phyloP scores from a whole-genome alignment of 345 rosid genomes.

The Dimocarpus longan region DNA sequence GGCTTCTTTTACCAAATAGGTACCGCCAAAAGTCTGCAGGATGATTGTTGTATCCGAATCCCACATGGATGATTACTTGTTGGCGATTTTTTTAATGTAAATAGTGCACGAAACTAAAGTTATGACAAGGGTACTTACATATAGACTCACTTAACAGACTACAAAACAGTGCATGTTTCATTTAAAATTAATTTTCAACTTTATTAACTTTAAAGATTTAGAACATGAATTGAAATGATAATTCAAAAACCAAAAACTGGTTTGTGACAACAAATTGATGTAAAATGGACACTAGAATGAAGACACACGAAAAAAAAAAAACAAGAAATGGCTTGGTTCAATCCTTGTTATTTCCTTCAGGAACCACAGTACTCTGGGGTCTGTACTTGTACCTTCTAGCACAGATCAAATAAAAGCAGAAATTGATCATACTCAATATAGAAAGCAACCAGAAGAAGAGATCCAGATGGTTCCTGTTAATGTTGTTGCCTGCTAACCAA shows the following conservation, averaged over 20 bases:
- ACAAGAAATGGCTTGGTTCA: background rate
- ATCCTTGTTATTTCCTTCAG: background rate
- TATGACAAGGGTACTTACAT: too few relatives aligned
- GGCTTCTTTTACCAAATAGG: too few relatives aligned
- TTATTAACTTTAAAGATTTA: background rate
- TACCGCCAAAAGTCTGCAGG: too few relatives aligned
- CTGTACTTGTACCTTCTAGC: constrained; percentile 49
- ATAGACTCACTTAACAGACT: too few relatives aligned
- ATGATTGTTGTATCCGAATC: too few relatives aligned
- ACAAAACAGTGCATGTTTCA: background rate
- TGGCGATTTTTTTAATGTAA: background rate
- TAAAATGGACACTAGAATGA: background rate
- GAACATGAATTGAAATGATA: too few relatives aligned
- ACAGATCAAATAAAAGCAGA: constrained; percentile 45
- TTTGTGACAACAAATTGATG: too few relatives aligned
- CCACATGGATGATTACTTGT: background rate
- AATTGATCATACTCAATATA: constrained; percentile 48
- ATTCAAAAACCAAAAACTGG: too few relatives aligned
- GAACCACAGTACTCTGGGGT: constrained; percentile 13
- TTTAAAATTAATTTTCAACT: too few relatives aligned
- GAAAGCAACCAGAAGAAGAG: constrained; percentile 55
- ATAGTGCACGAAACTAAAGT: too few relatives aligned
- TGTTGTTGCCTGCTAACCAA: constrained; percentile 64
- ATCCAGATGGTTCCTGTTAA: constrained; percentile 60
- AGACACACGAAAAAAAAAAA: background rate